Base-by-base conservation (phyloP, 2,329 filamentous ascomycete species). In the Clarireedia hainanense region DNA sequence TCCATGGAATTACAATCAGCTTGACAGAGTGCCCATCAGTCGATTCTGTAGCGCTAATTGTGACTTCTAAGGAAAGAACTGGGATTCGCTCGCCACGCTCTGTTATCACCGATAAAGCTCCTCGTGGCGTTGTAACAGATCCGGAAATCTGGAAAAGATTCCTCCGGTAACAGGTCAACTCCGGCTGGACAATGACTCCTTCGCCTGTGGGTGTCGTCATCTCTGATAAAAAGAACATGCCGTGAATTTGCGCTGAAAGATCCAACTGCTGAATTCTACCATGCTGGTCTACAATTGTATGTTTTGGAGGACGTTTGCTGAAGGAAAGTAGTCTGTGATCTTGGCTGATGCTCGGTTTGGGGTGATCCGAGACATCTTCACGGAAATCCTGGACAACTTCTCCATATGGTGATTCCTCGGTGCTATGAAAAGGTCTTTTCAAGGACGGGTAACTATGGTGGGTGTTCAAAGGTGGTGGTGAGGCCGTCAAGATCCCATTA, bases 61-160 rank as follows among this genome's bases (percentile, higher is more conserved):
- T 85, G 52, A 96, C 83, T 70, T 97, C 91, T 70, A 92, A 88
- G 60, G 79, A 87, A 60, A 83, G 81, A 49, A 96, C 89, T 2
- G 88, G 86, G 42, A 95, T 85, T 46, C 88, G 86, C 69, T 95
- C 89, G 46, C 90, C 90, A 53, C 88, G 83, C 57, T 96, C 91
- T 17, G 85, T 89, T 70, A 95, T 78, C 55, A 96, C 83, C 51
- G 87, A 94, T 55, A 92, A 77, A 60, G 91, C 80, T 27, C 84
- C 85, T 60, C 89, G 78, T 1, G 91, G 90, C 14, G 91, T 79
- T 42, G 90, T 90, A 57, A 96, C 81, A 5, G 86, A 91, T 57
- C 92, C 92, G 59, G 91, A 95, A 67, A 96, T 95, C 71, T 96
- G 92, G 72, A 97, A 97, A 49, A 97, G 77, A 68, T 97, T 97